A percentile compares a stretch with the other conserved stretches of the same genome.
Conservation (phyloP, 345 rosid species). For the Moricandia moricandioides region DNA sequence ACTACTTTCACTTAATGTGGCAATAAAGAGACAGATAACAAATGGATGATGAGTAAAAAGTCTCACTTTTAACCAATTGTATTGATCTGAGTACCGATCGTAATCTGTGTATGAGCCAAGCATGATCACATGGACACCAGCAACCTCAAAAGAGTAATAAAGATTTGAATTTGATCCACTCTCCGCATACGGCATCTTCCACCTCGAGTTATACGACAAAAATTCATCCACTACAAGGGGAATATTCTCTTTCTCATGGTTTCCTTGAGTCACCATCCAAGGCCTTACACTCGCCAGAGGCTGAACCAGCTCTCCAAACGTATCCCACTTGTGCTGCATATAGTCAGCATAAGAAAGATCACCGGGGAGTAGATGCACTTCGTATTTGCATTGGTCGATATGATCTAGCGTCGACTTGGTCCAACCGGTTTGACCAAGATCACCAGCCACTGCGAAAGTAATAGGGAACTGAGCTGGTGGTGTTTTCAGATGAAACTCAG, state of each 20-base stretch:
- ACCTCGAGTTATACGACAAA: slow-evolving; percentile 72
- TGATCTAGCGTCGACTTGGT: slow-evolving; percentile 89
- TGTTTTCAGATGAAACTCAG: slow-evolving; percentile 84
- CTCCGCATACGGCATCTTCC: slow-evolving; percentile 94
- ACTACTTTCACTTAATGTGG: background rate
- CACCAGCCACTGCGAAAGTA: slow-evolving; percentile 89
- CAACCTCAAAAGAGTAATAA: slow-evolving; percentile 88
- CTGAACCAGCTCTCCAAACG: slow-evolving; percentile 85
- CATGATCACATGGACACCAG: slow-evolving; percentile 80
- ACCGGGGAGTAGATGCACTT: slow-evolving; percentile 85
- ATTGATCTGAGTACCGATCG: slow-evolving; percentile 65
- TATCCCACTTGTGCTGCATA: slow-evolving; percentile 83
- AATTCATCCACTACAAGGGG: slow-evolving; percentile 67
- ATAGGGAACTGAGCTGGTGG: slow-evolving; percentile 77
- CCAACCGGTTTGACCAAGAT: slow-evolving; percentile 97
- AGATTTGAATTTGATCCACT: slow-evolving; percentile 91
- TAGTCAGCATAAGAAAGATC: slow-evolving; percentile 95
- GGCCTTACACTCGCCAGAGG: slow-evolving; percentile 93
- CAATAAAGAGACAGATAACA: background rate
- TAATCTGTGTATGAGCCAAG: slow-evolving; percentile 83
- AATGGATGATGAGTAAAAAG: background rate
- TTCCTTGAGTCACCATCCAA: slow-evolving; percentile 98
- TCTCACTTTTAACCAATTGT: slow-evolving; percentile 79
- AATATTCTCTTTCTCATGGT: slow-evolving; percentile 82
- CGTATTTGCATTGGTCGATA: slow-evolving; percentile 67